A percentile compares a stretch with the other conserved stretches of the same genome.
Conservation (phyloP, 2,329 filamentous ascomycete genomes). For the Didymella pinodella region DNA sequence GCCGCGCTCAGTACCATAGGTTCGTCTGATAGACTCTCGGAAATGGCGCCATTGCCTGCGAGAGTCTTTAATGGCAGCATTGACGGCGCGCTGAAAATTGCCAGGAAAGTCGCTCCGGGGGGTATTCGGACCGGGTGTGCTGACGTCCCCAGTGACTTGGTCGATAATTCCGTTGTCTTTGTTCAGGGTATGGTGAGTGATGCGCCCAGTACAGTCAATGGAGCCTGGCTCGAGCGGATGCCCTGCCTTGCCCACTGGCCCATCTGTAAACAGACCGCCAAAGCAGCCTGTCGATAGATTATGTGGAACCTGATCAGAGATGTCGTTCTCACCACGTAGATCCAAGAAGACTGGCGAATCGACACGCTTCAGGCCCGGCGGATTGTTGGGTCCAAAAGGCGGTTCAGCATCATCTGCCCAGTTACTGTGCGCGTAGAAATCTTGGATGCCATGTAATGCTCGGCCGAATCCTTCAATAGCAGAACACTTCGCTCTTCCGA, state of each 20-base stretch:
- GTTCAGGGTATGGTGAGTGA: conserved; percentile 38
- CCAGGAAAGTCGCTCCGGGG: conserved; percentile 33
- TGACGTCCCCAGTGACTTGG: conserved; percentile 26
- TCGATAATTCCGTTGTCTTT: conserved; percentile 38
- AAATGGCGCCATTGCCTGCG: conserved; percentile 36
- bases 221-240: conserved; percentile 38
- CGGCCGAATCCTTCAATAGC: conserved; percentile 33
- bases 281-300: conserved; percentile 38
- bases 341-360: conserved; percentile 32
- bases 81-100: conserved; percentile 35
- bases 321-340: conserved; percentile 35
- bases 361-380: conserved; percentile 29
- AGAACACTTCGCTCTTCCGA: conserved; percentile 28
- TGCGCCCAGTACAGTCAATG: conserved; percentile 34
- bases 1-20: conserved; percentile 33
- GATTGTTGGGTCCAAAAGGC: conserved; percentile 31
- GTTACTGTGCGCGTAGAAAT: conserved; percentile 35
- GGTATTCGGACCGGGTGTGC: conserved; percentile 32
- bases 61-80: conserved; percentile 32
- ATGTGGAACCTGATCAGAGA: conserved; percentile 31
- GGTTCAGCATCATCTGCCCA: conserved; percentile 32
- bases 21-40: conserved; percentile 33
- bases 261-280: conserved; percentile 34
- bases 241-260: conserved; percentile 32
- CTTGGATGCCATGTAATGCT: conserved; percentile 32